Evolutionary conservation across 768 basidiomycete genomes (phyloP).

Genomic region (Astraeus odoratus): DNA sequence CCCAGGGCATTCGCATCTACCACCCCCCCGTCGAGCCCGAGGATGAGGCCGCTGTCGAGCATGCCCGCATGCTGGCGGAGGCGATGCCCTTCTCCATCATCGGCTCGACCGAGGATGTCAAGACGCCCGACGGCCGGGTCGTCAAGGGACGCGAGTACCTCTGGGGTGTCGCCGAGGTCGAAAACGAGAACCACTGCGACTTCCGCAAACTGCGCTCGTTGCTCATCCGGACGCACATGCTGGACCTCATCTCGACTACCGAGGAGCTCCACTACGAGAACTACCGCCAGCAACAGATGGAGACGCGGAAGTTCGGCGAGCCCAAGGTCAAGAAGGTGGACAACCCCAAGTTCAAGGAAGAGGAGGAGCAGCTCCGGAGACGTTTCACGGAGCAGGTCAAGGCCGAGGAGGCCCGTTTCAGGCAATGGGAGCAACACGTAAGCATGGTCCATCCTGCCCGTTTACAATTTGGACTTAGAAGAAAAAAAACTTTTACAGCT

Average conservation of each 20-base stretch:
- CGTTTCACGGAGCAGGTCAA: slow-evolving; percentile 99
- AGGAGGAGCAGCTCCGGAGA: slow-evolving; percentile 94
- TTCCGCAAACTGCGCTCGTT: slow-evolving; percentile 96
- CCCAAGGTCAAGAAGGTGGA: slow-evolving; percentile 97
- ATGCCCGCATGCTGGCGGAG: slow-evolving; percentile 77
- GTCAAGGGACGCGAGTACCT: slow-evolving; percentile 98
- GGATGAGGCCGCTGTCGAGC: slow-evolving; percentile 80
- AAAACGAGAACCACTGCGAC: slow-evolving; percentile 99
- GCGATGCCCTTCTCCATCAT: slow-evolving; percentile 99
- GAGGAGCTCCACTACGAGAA: slow-evolving; percentile 97
- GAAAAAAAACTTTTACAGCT: slow-evolving; percentile 65
- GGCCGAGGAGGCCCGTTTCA: slow-evolving; percentile 93
- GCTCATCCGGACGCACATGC: slow-evolving; percentile 96
- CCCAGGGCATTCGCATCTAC: slow-evolving; percentile 94
- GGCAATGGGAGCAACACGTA: slow-evolving; percentile 99
- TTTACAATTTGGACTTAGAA: slow-evolving; percentile 12
- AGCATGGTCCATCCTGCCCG: slow-evolving; percentile 20
- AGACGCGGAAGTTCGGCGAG: slow-evolving; percentile 98
- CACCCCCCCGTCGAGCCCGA: slow-evolving; percentile 88
- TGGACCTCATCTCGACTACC: slow-evolving; percentile 92
- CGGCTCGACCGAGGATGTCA: slow-evolving; percentile 92
- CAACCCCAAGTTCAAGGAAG: slow-evolving; percentile 99
- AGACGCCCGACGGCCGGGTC: slow-evolving; percentile 79
- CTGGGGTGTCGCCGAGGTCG: slow-evolving; percentile 99
- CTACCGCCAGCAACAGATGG: slow-evolving; percentile 98